phyloP scores from a whole-genome alignment of 2,329 filamentous ascomycete species.

The Harringtonia aguacate region DNA sequence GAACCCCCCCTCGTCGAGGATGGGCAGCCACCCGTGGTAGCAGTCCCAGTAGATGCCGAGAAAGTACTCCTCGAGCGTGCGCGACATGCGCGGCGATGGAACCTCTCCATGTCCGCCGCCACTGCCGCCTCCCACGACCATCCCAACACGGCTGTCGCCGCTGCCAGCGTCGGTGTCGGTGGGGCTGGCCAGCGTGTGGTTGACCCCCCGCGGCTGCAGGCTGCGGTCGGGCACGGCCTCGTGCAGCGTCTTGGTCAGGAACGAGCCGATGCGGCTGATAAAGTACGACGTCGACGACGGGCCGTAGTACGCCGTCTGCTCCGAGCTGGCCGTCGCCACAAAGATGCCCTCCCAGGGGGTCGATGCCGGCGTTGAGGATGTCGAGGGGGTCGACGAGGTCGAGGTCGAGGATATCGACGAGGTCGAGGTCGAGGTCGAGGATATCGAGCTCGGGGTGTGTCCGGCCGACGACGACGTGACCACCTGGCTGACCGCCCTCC shows the following conservation, averaged over 20 bases:
- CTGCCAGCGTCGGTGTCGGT: constrained; percentile 3
- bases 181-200: constrained; percentile 1
- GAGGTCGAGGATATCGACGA: constrained; percentile 1
- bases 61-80: constrained; percentile 29
- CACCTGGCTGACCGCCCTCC: no score
- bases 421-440: not conserved
- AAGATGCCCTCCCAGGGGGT: constrained; percentile 21
- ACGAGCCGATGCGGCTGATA: constrained; percentile 27
- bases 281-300: constrained; percentile 34
- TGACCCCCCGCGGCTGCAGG: constrained; percentile 9
- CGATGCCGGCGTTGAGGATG: not conserved
- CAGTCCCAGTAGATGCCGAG: constrained; percentile 28
- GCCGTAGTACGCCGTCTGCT: constrained; percentile 29
- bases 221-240: constrained; percentile 12
- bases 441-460: no score
- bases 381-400: not conserved
- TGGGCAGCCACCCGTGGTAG: constrained; percentile 23
- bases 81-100: constrained; percentile 12
- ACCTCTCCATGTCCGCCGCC: not conserved
- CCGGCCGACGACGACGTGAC: not conserved
- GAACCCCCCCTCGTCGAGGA: constrained; percentile 29
- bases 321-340: constrained; percentile 22
- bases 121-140: no score
- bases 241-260: constrained; percentile 21
- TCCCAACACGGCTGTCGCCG: no score